phyloP scores from a whole-genome alignment of 1,284 basidiomycete genomes.

The Boletus sp. region DNA sequence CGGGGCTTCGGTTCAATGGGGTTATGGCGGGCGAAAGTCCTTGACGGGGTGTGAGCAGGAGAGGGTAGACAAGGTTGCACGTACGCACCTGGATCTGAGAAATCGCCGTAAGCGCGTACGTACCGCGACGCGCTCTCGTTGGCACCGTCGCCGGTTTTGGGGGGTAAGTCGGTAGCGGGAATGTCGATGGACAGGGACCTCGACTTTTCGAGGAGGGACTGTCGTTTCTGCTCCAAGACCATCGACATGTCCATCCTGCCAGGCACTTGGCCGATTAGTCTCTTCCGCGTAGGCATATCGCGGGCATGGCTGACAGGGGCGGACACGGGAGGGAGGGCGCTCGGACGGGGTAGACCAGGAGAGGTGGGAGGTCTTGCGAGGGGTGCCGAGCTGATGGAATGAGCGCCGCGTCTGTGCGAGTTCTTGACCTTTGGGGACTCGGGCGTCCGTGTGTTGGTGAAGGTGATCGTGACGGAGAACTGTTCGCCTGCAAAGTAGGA shows the following conservation, averaged over 20 bases:
- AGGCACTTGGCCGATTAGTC: conserved; percentile 28
- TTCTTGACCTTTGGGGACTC: conserved; percentile 40
- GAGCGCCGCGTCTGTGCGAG: conserved; percentile 60
- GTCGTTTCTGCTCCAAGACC: conserved; percentile 30
- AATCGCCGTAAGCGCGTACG: conserved; percentile 31
- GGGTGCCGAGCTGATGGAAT: conserved; percentile 73
- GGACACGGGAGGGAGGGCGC: conserved; percentile 24
- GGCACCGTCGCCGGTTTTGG: conserved; percentile 1
- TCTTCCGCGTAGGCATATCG: conserved; percentile 26
- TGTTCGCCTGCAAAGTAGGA: conserved; percentile 92
- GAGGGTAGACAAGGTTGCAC: background rate
- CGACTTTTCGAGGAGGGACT: conserved; percentile 41
- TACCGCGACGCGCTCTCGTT: conserved; percentile 19
- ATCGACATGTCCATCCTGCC: conserved; percentile 24
- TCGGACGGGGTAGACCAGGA: conserved; percentile 57
- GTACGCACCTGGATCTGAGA: conserved; percentile 23
- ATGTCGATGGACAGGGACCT: conserved; percentile 54
- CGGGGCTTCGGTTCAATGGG: conserved; percentile 48
- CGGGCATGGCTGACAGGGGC: conserved; percentile 22
- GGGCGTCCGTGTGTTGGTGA: conserved; percentile 75
- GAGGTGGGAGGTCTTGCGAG: conserved; percentile 73
- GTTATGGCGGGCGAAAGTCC: conserved; percentile 26
- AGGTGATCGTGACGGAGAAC: conserved; percentile 80
- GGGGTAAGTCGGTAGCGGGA: conserved; percentile 40
- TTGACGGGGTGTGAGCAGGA: conserved; percentile 11